Conservation (phyloP, 305 asterid genomes). For the Ajuga reptans region DNA sequence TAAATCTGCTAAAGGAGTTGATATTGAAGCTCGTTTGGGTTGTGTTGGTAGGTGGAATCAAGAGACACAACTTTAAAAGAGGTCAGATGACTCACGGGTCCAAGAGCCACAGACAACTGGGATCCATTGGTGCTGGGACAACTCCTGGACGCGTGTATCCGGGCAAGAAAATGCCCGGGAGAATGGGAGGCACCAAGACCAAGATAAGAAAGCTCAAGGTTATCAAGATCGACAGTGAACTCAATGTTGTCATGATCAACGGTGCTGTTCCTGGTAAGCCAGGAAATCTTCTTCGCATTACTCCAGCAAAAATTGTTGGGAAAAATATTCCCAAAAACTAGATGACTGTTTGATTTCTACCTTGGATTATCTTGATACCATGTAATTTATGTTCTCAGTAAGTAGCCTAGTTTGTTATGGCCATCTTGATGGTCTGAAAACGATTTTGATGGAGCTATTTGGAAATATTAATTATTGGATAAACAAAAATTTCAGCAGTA, state of each 20-base stretch:
- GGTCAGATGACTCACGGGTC: slow-evolving; percentile 93
- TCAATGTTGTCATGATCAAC: slow-evolving; percentile 69
- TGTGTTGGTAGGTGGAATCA: slow-evolving; percentile 68
- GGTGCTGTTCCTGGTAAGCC: slow-evolving; percentile 99
- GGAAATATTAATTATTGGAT: background rate
- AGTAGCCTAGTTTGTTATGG: background rate
- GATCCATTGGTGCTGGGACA: slow-evolving; percentile 96
- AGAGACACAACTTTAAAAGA: slow-evolving; percentile 86
- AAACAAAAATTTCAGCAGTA: background rate
- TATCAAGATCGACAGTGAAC: slow-evolving; percentile 73
- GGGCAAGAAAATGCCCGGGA: slow-evolving; percentile 98
- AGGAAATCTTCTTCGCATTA: slow-evolving; percentile 82
- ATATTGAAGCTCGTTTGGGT: background rate
- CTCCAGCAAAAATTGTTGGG: slow-evolving; percentile 96
- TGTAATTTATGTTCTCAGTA: slow-evolving; percentile 23
- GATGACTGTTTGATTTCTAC: background rate
- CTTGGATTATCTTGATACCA: background rate
- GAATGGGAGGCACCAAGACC: slow-evolving; percentile 84
- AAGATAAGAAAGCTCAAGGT: slow-evolving; percentile 80
- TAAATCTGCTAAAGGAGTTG: background rate
- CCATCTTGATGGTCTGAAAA: background rate
- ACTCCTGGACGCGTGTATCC: slow-evolving; percentile 88
- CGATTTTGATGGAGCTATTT: slow-evolving; percentile 6
- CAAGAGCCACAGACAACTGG: slow-evolving; percentile 84
- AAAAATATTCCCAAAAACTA: slow-evolving; percentile 72